Conservation (phyloP, 1,284 basidiomycete genomes). For the Cryptococcus sp. region DNA sequence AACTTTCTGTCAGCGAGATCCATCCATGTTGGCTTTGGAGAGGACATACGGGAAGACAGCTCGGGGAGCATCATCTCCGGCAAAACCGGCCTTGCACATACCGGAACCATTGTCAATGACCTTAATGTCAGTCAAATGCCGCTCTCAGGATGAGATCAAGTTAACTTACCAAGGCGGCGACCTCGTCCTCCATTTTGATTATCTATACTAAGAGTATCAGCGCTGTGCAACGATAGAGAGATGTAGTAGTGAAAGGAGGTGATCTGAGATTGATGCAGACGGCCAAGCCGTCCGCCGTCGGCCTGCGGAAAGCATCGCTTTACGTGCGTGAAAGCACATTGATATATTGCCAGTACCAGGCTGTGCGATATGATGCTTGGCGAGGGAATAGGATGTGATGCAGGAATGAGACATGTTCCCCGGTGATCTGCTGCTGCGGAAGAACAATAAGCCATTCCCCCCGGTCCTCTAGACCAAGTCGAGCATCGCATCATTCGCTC, state of each 20-base stretch:
- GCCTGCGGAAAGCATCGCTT: too few species aligned
- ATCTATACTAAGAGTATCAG: slow-evolving; percentile 12
- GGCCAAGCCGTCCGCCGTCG: not conserved
- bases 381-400: too few species aligned
- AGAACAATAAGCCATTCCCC: too few species aligned
- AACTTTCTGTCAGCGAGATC: slow-evolving; percentile 49
- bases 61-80: slow-evolving; percentile 71
- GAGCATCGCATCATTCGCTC: too few species aligned
- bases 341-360: too few species aligned
- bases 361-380: too few species aligned
- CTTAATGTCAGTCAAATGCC: slow-evolving; percentile 29
- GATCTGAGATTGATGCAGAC: too few species aligned
- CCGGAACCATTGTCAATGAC: slow-evolving; percentile 83
- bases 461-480: too few species aligned
- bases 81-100: slow-evolving; percentile 90
- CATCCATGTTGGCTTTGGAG: not conserved
- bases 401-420: too few species aligned
- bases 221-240: not conserved
- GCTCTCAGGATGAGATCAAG: not conserved
- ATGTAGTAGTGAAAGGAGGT: too few species aligned
- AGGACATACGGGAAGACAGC: slow-evolving; percentile 63
- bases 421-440: too few species aligned
- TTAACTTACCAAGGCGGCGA: slow-evolving; percentile 40
- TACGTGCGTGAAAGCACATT: too few species aligned
- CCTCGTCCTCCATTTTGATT: slow-evolving; percentile 43